phyloP scores from a whole-genome alignment of 1,139 yeast genomes.

The Entelexis sorbosivorans region DNA sequence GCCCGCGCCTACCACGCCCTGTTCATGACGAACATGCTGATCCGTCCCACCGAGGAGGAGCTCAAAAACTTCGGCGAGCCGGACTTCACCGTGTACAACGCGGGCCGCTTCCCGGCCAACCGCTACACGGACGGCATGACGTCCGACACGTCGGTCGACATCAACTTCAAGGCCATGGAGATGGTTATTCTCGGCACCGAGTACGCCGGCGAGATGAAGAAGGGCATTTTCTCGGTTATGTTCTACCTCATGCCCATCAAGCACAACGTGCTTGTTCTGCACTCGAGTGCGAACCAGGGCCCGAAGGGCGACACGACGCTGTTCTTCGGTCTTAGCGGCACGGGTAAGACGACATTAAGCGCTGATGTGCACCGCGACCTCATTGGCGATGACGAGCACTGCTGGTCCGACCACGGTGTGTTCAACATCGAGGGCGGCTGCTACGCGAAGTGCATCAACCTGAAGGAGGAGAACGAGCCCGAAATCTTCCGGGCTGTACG shows the following conservation, averaged over 20 bases:
- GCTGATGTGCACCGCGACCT: conserved; percentile 91
- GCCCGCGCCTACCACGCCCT: conserved; percentile 98
- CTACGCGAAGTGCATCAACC: conserved; percentile 93
- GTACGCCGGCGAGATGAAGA: conserved; percentile 99
- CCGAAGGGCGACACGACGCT: conserved; percentile 71
- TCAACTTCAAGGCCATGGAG: conserved; percentile 95
- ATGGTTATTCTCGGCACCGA: conserved; percentile 98
- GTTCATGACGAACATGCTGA: conserved; percentile 97
- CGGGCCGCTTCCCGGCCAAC: conserved; percentile 98
- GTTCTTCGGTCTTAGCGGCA: conserved; percentile 94
- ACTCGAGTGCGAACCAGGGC: conserved; percentile 94
- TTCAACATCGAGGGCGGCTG: conserved; percentile 99
- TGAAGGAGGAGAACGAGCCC: conserved; percentile 88
- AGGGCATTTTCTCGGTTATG: conserved; percentile 98
- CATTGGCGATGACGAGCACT: conserved; percentile 98
- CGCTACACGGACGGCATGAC: conserved; percentile 96
- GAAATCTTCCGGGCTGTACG: conserved; percentile 92
- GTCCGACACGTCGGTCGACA: conserved; percentile 88
- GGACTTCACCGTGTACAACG: conserved; percentile 95
- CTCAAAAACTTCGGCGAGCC: conserved; percentile 88
- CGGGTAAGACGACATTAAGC: conserved; percentile 94
- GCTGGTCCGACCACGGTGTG: conserved; percentile 98
- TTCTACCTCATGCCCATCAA: conserved; percentile 96
- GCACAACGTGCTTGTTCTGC: conserved; percentile 84
- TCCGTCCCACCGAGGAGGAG: conserved; percentile 88